phyloP scores from a whole-genome alignment of 1,139 yeast genomes.

The Hanseniaspora uvarum region DNA sequence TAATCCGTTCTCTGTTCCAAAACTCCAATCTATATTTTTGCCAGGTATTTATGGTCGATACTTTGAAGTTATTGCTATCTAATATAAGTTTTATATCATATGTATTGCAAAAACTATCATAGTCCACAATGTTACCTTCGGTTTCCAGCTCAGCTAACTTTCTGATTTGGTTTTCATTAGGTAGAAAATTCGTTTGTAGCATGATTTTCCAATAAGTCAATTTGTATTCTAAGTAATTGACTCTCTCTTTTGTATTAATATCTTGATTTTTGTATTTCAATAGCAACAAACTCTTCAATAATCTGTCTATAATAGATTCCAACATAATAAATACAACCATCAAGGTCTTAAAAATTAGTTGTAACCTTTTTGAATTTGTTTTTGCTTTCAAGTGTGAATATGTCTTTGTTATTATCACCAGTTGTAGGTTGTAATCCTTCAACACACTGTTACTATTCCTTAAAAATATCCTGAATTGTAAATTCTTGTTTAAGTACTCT shows the following conservation, averaged over 20 bases:
- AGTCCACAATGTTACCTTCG: conserved; percentile 1
- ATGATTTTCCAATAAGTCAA: conserved; percentile 17
- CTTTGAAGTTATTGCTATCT: conserved; percentile 69
- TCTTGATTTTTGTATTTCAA: conserved; percentile 8
- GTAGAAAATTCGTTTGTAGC: conserved; percentile 15
- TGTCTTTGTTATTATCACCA: conserved; percentile 12
- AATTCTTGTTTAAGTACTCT: conserved; percentile 18
- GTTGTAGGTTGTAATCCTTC: conserved; percentile 11
- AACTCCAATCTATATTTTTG: conserved; percentile 86
- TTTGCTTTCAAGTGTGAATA: conserved; percentile 9
- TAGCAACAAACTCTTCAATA: conserved; percentile 7
- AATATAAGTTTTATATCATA: conserved; percentile 55
- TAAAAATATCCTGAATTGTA: conserved; percentile 12
- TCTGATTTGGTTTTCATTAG: conserved; percentile 5
- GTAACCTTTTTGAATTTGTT: conserved; percentile 11
- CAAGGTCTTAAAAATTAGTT: conserved; percentile 13
- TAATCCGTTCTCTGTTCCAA: conserved; percentile 76
- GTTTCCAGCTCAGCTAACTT: conserved; percentile 3
- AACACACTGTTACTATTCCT: conserved; percentile 5
- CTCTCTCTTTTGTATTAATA: background rate
- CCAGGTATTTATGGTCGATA: conserved; percentile 89
- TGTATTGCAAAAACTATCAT: conserved; percentile 18
- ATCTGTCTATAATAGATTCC: conserved; percentile 10
- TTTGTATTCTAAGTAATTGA: conserved; percentile 17
- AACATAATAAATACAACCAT: conserved; percentile 15